Conservation (phyloP, 2,329 filamentous ascomycete genomes). For the Clonostachys byssicola region DNA sequence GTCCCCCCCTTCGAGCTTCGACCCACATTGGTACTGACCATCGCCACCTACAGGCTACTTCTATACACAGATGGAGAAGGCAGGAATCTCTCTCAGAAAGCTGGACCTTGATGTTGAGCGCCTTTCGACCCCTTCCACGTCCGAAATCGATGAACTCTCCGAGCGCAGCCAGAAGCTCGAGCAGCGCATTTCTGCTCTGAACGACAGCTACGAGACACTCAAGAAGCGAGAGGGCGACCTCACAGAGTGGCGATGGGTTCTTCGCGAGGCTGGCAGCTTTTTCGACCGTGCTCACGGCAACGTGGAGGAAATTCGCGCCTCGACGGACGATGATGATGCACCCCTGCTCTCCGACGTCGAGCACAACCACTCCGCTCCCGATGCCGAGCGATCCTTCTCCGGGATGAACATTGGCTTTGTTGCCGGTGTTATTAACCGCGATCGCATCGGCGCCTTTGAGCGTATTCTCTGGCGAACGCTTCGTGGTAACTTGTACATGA, state of each 20-base stretch:
- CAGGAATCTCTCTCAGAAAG: constrained; percentile 78
- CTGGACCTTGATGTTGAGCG: constrained; percentile 87
- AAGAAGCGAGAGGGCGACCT: constrained; percentile 97
- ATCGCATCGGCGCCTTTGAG: constrained; percentile 92
- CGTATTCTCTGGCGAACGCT: constrained; percentile 96
- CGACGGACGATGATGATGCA: constrained; percentile 85
- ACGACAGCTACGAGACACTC: constrained; percentile 97
- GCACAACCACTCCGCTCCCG: constrained; percentile 64
- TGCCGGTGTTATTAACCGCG: constrained; percentile 88
- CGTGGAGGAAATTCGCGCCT: constrained; percentile 92
- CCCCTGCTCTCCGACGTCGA: constrained; percentile 91
- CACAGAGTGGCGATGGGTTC: constrained; percentile 97
- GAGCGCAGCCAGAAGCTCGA: constrained; percentile 92
- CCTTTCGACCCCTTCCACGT: constrained; percentile 81
- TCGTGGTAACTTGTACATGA: constrained; percentile 98
- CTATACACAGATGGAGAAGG: constrained; percentile 92
- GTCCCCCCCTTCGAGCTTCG: constrained; percentile 3
- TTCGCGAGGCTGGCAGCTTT: constrained; percentile 94
- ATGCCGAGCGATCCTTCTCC: constrained; percentile 82
- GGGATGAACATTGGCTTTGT: constrained; percentile 99
- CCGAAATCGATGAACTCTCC: constrained; percentile 93
- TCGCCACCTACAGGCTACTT: constrained; percentile 70
- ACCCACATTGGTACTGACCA: constrained; percentile 2
- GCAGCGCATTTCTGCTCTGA: constrained; percentile 84
- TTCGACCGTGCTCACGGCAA: constrained; percentile 95